Evolutionary conservation across 1,139 yeast genomes (phyloP), one percentile per base, ranked within the genome.

Genomic region (Taphrina pruni): DNA sequence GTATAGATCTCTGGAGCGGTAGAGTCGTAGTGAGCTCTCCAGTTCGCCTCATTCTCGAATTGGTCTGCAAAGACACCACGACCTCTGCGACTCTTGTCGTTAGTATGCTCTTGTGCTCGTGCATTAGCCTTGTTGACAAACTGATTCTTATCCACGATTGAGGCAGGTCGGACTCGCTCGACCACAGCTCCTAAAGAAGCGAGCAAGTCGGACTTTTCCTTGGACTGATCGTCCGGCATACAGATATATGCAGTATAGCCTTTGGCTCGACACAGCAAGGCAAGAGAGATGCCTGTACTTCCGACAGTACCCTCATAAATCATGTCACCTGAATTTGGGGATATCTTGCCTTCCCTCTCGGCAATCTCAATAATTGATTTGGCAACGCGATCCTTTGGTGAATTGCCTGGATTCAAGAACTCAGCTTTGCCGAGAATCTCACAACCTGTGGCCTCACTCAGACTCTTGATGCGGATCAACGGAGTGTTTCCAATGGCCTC

Each of bases 311-410:
- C 72, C 58, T 69, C 71, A 41, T 67, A 70, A 26, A 70, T 64
- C 41, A 48, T 60, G 51, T 67, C 70, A 26, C 65, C 65, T 7
- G 60, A 43, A 6, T 52, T 36, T 5, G 69, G 65, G 14, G 66
- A 65, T 3, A 70, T 39, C 51, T 43, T 14, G 20, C 71, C 70
- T n/a, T 38, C 60, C 36, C 36, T 43, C 48, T 70, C 70, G 69
- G 90, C 89, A 21, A 85, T 85, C 68, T 85, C 80, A 43, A 93
- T 88, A 73, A 94, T 89, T 0, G 96, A 89, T 65, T 90, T 82
- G 0, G 98, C 99, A 52, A 94, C 96, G 69, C 99, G 81, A 76
- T 94, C 99, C 76, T 94, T 94, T 48, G 97, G 96, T 65, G 96
- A 89, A 0, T 98, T 98, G 26, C 96, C 99, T 0, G 98, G 98